Base-by-base conservation (phyloP, 768 basidiomycete species). In the Termitomyces titanicus region DNA sequence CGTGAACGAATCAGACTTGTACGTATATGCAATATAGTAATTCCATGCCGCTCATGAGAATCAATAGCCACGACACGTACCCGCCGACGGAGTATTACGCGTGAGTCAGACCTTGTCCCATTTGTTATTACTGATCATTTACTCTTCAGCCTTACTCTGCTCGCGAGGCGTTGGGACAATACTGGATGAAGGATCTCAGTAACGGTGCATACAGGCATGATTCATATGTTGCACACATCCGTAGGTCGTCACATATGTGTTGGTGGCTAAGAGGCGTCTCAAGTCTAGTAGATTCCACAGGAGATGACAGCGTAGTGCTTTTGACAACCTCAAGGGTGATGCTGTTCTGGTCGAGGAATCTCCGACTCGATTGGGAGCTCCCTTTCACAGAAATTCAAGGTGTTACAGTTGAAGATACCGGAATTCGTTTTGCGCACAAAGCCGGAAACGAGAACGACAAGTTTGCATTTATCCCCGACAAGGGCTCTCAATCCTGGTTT, bases 131-230 rank as follows among this genome's bases (percentile, higher is more conserved):
- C 13, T 24, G 20, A 38, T 38, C 43, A 38, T 34, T 12, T 37
- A n/a, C 38, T 35, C 51, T 51, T 1, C 63, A 96, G 92, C 85
- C 96, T 0, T 98, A 91, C 71, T 90, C 91, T 47, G 80, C 83
- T 34, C 86, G 94, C 6, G 95, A 97, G 68, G 92, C 95, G 0
- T 73, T 91, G 8, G 97, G 97, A 6, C 97, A 98, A 70, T 92
- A 88, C 63, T 98, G 97, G 96, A 87, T 98, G 80, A 92, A 85
- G 72, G 96, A 98, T 66, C 71, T 98, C 15, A 92, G 94, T 60
- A 85, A 92, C 55, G 97, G 96, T 10, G 78, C 83, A 15, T 98
- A 88, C 70, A 83, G 92, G 56, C 75, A 80, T 57, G 94, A 98
- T 64, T 74, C 74, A 27, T 98, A 98, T 66, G 87, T 98, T 47